Conservation (phyloP, 805 yeast genomes). For the Saccharomycopsis microspora region DNA sequence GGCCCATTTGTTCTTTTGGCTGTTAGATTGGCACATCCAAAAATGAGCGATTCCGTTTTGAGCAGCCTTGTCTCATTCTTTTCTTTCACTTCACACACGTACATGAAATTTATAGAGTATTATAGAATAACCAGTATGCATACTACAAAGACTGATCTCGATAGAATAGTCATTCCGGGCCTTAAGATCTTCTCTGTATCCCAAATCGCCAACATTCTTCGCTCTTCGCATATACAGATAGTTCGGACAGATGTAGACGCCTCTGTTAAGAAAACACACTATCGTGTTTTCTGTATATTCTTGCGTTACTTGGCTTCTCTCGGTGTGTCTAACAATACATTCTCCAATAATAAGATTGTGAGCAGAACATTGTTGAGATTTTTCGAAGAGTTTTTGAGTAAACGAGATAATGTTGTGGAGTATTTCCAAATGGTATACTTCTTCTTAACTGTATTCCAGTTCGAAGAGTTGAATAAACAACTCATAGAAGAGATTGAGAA, state of each 20-base stretch:
- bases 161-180: neutral
- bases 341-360: neutral
- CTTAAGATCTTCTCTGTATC: slow-evolving; percentile 1
- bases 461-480: neutral
- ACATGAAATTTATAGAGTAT: neutral
- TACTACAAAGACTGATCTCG: neutral
- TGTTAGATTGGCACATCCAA: neutral
- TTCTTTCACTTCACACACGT: neutral
- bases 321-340: neutral
- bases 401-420: too few relatives aligned
- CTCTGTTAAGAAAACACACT: neutral
- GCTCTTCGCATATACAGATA: neutral
- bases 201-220: neutral
- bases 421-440: neutral
- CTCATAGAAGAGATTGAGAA: neutral
- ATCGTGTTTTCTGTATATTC: neutral
- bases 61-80: neutral
- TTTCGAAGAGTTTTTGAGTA: neutral
- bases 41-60: neutral
- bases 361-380: neutral
- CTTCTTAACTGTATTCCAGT: neutral
- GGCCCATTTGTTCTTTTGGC: neutral
- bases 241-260: neutral
- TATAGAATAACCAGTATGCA: neutral
- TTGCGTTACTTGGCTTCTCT: neutral